A percentile compares a stretch with the other conserved stretches of the same genome.
These are phyloP conservation scores for Colletotrichum spinosum DNA, from an alignment of 2,329 filamentous ascomycete species.

Conservation along the genomic window DNA sequence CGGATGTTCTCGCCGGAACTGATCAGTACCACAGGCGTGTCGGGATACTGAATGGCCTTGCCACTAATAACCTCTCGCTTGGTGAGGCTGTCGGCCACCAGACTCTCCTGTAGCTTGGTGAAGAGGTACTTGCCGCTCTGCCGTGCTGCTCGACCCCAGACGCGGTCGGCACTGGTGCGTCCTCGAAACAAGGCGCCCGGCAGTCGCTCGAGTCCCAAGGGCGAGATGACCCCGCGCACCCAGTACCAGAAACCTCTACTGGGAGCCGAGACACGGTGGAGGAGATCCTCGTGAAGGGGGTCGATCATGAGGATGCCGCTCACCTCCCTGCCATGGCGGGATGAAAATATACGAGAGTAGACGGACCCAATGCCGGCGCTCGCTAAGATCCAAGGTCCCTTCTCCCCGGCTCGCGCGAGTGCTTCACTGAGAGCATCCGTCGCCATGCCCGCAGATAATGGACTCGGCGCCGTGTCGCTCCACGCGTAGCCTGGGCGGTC, in stretches of 20 bases:
- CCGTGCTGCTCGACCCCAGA: constrained; percentile 83
- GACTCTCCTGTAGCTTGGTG: constrained; percentile 90
- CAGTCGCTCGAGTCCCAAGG: constrained; percentile 85
- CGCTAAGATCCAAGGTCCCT: constrained; percentile 89
- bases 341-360: constrained; percentile 91
- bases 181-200: constrained; percentile 85
- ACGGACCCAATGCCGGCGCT: constrained; percentile 89
- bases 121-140: constrained; percentile 88
- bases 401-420: constrained; percentile 81
- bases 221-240: constrained; percentile 86
- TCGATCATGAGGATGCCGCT: constrained; percentile 88
- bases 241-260: constrained; percentile 85
- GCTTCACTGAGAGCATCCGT: constrained; percentile 90
- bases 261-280: constrained; percentile 74
- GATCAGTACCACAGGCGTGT: constrained; percentile 82
- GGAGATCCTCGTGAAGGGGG: constrained; percentile 87
- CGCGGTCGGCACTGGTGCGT: constrained; percentile 82
- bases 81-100: constrained; percentile 87
- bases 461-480: constrained; percentile 91
- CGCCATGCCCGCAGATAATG: constrained; percentile 93
- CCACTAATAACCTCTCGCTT: constrained; percentile 85
- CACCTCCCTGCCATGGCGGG: constrained; percentile 80
- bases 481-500: constrained; percentile 92
- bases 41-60: constrained; percentile 80
- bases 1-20: constrained; percentile 82